Evolutionary conservation across 1,139 yeast genomes (phyloP), one percentile per base, ranked within the genome.

Genomic region (Protomyces gravidus): DNA sequence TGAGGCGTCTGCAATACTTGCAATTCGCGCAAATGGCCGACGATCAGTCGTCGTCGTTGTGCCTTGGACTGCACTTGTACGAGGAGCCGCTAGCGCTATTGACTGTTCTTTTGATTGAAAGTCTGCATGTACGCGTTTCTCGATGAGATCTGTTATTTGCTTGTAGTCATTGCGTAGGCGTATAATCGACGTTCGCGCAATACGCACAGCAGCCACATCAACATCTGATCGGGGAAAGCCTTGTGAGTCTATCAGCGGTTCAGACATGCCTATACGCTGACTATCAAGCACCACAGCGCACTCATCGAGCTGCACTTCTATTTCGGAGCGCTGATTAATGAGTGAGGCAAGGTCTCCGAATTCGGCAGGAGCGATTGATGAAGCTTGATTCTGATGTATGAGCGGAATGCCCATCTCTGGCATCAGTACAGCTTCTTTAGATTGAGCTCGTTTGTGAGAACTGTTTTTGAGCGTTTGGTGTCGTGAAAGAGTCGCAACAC

Each of bases 191-290:
- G 83, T 80, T 63, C 96, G 73, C 57, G 94, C 74, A 1, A 83
- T 75, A 40, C 86, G 78, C 40, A 79, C 66, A 60, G 33, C 49
- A 11, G 85, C 82, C 4, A 90, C 86, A 67, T 92, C 96, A 32
- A 90, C 79, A 69, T 92, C 97, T 15, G 77, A 73, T 40, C 97
- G 75, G 0, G 98, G 98, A 66, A 80, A 92, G 39, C 97, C 97
- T 67, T 90, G 96, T 0, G 68, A 63, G 0, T 86, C 80, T 2
- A 86, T 71, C 65, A 90, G 73, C 0, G 83, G 76, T 0, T 94
- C 83, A 19, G 78, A 71, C 89, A 89, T 82, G 64, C 79, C 81
- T 1, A 79, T 83, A 40, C 75, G 72, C 46, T 75, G 74, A 62
- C 67, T 36, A 33, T 33, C 39, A 48, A 71, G 66, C 15, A 70